Evolutionary conservation across 2,329 filamentous ascomycete genomes (phyloP).

Genomic region (Ceratocystis destructans): DNA sequence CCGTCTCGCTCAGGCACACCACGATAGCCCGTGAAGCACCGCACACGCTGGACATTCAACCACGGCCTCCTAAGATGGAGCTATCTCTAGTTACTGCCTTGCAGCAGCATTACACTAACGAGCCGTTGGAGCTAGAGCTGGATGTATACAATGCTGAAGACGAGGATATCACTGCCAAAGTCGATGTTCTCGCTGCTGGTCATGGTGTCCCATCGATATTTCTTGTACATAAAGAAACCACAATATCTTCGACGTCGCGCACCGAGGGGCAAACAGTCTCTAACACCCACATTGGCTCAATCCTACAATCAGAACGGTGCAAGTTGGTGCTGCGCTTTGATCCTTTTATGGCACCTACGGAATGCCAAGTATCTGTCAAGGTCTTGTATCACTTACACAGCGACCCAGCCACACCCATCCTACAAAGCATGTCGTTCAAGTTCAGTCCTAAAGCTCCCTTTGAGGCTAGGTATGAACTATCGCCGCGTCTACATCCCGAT

Average conservation of each 20-base stretch:
- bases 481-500: slow-evolving; percentile 61
- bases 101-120: slow-evolving; percentile 73
- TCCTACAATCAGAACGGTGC: slow-evolving; percentile 34
- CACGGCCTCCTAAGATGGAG: slow-evolving; percentile 83
- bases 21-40: slow-evolving; percentile 37
- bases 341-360: slow-evolving; percentile 37
- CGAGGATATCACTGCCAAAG: slow-evolving; percentile 55
- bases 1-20: slow-evolving; percentile 30
- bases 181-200: slow-evolving; percentile 56
- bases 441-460: slow-evolving; percentile 71
- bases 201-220: slow-evolving; percentile 36
- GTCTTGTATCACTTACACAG: slow-evolving; percentile 66
- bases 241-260: slow-evolving; percentile 25
- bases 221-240: slow-evolving; percentile 28
- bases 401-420: slow-evolving; percentile 67
- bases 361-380: slow-evolving; percentile 56
- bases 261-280: slow-evolving; percentile 33
- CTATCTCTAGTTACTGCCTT: slow-evolving; percentile 49
- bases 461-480: slow-evolving; percentile 79
- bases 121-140: slow-evolving; percentile 54
- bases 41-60: slow-evolving; percentile 56
- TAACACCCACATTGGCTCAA: slow-evolving; percentile 33
- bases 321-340: slow-evolving; percentile 36
- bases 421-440: slow-evolving; percentile 55
- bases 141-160: slow-evolving; percentile 72